These are phyloP conservation scores for Hymenoscyphus scutula DNA, from an alignment of 2,329 filamentous ascomycete genomes.

Conservation along the genomic window DNA sequence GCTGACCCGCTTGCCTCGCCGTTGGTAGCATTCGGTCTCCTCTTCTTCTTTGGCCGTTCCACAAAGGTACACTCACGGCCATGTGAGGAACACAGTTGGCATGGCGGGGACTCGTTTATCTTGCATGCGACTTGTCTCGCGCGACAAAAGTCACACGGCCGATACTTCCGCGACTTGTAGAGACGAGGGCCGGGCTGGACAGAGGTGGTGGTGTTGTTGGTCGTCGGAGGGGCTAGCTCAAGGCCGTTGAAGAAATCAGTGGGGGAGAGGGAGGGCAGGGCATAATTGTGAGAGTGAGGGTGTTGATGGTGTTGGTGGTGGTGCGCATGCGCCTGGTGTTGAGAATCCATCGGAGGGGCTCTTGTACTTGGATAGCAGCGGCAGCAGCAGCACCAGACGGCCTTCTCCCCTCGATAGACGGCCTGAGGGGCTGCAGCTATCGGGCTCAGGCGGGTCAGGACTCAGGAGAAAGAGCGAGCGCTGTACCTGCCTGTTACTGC, in stretches of 20 bases:
- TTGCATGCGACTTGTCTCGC: slow-evolving; percentile 46
- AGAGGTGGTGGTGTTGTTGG: slow-evolving; percentile 6
- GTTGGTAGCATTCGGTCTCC: slow-evolving; percentile 31
- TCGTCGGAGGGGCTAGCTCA: slow-evolving; percentile 22
- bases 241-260: slow-evolving; percentile 32
- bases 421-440: neutral
- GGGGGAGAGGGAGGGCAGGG: slow-evolving; percentile 28
- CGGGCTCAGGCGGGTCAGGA: neutral
- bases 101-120: slow-evolving; percentile 42
- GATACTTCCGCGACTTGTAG: slow-evolving; percentile 36
- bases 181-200: slow-evolving; percentile 32
- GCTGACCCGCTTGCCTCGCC: slow-evolving; percentile 22
- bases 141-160: slow-evolving; percentile 47
- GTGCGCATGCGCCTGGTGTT: slow-evolving; percentile 7
- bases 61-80: slow-evolving; percentile 45
- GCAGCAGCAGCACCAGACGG: neutral
- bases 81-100: slow-evolving; percentile 43
- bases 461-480: neutral
- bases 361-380: neutral
- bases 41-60: slow-evolving; percentile 39
- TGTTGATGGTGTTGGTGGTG: slow-evolving; percentile 8
- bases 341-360: slow-evolving; percentile 5
- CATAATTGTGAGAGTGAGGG: slow-evolving; percentile 18
- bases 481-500: neutral
- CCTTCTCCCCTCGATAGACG: neutral